These are phyloP conservation scores for Pichia exigua DNA, from an alignment of 805 yeast genomes.

Conservation along the genomic window DNA sequence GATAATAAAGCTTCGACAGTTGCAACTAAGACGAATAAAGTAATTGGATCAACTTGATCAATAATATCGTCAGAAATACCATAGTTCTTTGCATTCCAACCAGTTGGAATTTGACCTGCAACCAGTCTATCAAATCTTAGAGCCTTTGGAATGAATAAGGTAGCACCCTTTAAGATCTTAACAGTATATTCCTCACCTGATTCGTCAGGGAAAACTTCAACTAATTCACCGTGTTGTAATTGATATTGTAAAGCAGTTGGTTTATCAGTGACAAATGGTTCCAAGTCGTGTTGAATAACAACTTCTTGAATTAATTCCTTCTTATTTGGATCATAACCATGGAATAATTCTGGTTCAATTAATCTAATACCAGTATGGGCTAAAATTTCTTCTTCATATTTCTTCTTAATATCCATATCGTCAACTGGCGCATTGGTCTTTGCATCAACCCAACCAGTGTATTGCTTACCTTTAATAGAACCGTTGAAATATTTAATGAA, in stretches of 20 bases:
- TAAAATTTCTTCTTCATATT: conserved; percentile 82
- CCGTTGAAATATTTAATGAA: conserved; percentile 93
- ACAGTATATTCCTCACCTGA: conserved; percentile 92
- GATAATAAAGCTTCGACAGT: conserved; percentile 91
- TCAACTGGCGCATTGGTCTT: conserved; percentile 90
- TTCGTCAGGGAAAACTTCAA: conserved; percentile 71
- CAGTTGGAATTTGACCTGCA: conserved; percentile 96
- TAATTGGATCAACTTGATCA: conserved; percentile 92
- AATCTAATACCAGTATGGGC: conserved; percentile 96
- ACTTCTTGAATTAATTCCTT: conserved; percentile 93
- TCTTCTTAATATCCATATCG: conserved; percentile 85
- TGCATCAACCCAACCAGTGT: conserved; percentile 96
- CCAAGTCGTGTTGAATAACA: conserved; percentile 92
- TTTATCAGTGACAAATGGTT: conserved; percentile 90
- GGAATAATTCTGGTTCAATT: conserved; percentile 90
- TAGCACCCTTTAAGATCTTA: conserved; percentile 86
- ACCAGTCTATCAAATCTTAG: conserved; percentile 60
- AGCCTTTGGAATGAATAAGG: conserved; percentile 85
- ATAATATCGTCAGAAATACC: conserved; percentile 93
- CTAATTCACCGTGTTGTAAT: conserved; percentile 88
- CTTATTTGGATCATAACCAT: conserved; percentile 91
- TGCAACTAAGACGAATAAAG: conserved; percentile 85
- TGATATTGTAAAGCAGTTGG: conserved; percentile 94
- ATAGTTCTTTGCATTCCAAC: conserved; percentile 93
- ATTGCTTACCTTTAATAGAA: conserved; percentile 78